Evolutionary conservation across 2,329 filamentous ascomycete species (phyloP).

Genomic region (Aspergillus aculeatus): DNA sequence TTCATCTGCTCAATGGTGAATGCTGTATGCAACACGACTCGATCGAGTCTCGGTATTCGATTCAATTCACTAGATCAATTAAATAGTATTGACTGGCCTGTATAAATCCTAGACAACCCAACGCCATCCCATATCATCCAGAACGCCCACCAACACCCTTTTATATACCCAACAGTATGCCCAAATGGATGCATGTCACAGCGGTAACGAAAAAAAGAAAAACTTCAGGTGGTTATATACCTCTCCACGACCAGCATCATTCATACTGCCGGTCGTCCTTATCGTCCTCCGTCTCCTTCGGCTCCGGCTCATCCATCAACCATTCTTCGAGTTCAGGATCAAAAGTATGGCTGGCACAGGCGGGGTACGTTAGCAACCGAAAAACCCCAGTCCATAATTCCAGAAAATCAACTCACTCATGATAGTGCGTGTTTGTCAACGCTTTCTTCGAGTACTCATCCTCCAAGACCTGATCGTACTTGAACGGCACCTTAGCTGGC

Average conservation of each 20-base stretch:
- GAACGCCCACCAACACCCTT: neutral
- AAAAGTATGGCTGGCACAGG: constrained; percentile 38
- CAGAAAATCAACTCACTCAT: constrained; percentile 32
- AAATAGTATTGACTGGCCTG: neutral
- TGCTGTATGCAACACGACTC: neutral
- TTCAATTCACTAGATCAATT: neutral
- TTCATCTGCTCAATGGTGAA: neutral
- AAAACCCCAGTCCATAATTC: neutral
- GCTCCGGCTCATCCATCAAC: constrained; percentile 27
- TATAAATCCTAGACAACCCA: neutral
- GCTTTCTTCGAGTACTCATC: constrained; percentile 42
- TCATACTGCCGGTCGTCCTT: constrained; percentile 19
- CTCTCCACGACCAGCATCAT: constrained; percentile 1
- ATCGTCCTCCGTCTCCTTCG: constrained; percentile 10
- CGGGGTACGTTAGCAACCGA: constrained; percentile 14
- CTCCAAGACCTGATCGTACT: constrained; percentile 40
- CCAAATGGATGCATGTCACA: neutral
- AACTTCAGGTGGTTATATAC: neutral
- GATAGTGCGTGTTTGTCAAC: constrained; percentile 34
- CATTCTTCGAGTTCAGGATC: constrained; percentile 32
- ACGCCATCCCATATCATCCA: neutral
- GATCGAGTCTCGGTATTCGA: no score
- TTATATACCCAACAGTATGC: neutral
- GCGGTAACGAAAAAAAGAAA: neutral
- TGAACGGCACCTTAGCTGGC: constrained; percentile 62